Conservation (phyloP, 2,329 filamentous ascomycete species). For the Aspergillus fumigatus region DNA sequence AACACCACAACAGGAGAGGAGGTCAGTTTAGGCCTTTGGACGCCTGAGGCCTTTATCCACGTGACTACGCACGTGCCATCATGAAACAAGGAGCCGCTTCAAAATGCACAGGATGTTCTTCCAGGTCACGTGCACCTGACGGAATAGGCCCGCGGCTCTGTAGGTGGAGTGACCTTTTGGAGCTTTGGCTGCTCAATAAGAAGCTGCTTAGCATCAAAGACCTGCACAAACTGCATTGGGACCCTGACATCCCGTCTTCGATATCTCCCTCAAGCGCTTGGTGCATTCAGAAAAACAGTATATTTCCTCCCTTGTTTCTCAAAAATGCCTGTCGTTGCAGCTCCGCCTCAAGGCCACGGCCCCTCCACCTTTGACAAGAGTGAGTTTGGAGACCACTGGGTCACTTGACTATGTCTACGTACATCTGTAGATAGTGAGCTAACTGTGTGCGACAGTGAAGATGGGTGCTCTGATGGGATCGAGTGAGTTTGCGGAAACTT, state of each 20-base stretch:
- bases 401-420: slow-evolving; percentile 8
- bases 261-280: background rate
- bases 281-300: background rate
- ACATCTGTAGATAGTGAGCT: slow-evolving; percentile 12
- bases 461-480: slow-evolving; percentile 99
- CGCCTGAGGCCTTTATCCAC: slow-evolving; percentile 16
- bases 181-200: background rate
- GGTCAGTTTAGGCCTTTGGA: slow-evolving; percentile 14
- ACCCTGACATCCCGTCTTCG: background rate
- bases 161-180: background rate
- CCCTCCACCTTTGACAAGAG: slow-evolving; percentile 69
- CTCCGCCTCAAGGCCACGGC: slow-evolving; percentile 49
- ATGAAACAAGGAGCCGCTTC: slow-evolving; percentile 3
- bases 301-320: slow-evolving; percentile 1
- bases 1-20: slow-evolving; percentile 19
- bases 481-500: slow-evolving; percentile 59
- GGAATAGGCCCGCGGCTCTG: slow-evolving; percentile 10
- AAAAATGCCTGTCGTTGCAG: slow-evolving; percentile 55
- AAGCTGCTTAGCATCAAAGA: background rate
- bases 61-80: slow-evolving; percentile 12
- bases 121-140: background rate
- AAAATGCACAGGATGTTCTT: background rate
- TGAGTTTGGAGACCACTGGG: slow-evolving; percentile 37
- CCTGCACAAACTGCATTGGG: background rate
- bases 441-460: slow-evolving; percentile 62